Base-by-base conservation (phyloP, 805 yeast species). In the Candida tibetensis region DNA sequence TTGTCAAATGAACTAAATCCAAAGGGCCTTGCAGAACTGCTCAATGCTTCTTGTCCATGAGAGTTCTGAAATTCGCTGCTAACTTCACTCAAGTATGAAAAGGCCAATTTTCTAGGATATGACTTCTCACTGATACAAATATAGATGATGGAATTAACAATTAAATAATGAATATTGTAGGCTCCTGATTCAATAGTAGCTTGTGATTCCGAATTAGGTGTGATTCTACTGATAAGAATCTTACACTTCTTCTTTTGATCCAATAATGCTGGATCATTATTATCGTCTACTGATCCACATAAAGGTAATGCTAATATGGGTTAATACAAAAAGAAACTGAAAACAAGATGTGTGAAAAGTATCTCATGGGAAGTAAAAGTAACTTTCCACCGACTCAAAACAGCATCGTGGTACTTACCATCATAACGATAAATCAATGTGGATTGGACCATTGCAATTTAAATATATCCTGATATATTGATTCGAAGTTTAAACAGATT, bases 211-310 rank as follows among this genome's bases (percentile, higher is more conserved):
- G 95, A 81, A 46, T 81, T 76, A 34, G 90, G 83, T 22, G 82
- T 82, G 57, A 90, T 76, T 54, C 91, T 76, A 23, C 82, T 69
- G 18, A 89, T 74, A 39, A 93, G 71, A 37, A 83, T 64, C 62
- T 91, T 90, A 48, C 87, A 79, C 60, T 88, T 88, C 58, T 84
- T 79, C 73, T 90, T 91, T 57, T 86, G 89, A 37, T 86, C 93
- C 17, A 70, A 54, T 31, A 91, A 67, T 3, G 69, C 67, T 1
- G 81, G 70, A 45, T 76, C 79, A 36, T 72, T 75, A 27, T 74
- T 71, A 45, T 85, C 89, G 57, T 91, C 98, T 9, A 87, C 90
- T 2, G 96, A 85, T 5, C 95, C 95, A 42, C 95, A 80, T 39
- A 91, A 71, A 19, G 99, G 98, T 34, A 93, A 79, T 17, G 93